Base-by-base conservation (phyloP, 1,139 yeast genomes). In the Protomyces arabidopsidicola region DNA sequence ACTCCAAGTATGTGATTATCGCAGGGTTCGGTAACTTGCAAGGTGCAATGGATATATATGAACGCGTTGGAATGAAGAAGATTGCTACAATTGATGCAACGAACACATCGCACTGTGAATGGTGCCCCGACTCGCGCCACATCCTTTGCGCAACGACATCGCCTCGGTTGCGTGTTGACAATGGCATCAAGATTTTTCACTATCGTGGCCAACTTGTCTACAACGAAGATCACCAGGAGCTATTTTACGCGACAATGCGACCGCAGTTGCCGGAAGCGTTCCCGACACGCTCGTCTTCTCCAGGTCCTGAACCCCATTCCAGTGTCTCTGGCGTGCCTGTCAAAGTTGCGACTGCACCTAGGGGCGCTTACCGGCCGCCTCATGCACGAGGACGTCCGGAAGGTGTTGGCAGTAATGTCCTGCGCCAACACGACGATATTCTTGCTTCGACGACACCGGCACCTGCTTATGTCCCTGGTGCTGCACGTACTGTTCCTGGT, bases 21-120 rank as follows among this genome's bases (percentile, higher is more conserved):
- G 98, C 97, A 2, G 99, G 99, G 8, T 95, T 95, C 75, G 99
- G 99, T 71, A 95, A 95, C 76, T 82, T 95, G 75, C 98, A 91
- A 77, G 99, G 99, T 67, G 85, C 93, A 10, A 95, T 95, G 68
- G 98, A 95, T 73, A 87, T 95, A 67, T 87, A 91, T 74, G 98
- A 95, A 78, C 88, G 98, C 74, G 85, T 87, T 73, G 88, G 88
- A 75, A 93, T 90, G 75, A 77, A 81, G 66, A 88, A 89, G 75
- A 83, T 93, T 62, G 80, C 90, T 18, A 82, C 90, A 42, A 88
- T 93, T 73, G 90, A 89, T 73, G 98, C 98, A 2, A 78, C 97
- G 56, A 95, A 95, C 77, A 90, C 98, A 12, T 87, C 96, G 35
- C 95, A 87, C 56, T 91, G 97, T 75, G 90, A 88, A 75, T 95